phyloP scores from a whole-genome alignment of 805 yeast species.

The Yamadazyma scolyti region DNA sequence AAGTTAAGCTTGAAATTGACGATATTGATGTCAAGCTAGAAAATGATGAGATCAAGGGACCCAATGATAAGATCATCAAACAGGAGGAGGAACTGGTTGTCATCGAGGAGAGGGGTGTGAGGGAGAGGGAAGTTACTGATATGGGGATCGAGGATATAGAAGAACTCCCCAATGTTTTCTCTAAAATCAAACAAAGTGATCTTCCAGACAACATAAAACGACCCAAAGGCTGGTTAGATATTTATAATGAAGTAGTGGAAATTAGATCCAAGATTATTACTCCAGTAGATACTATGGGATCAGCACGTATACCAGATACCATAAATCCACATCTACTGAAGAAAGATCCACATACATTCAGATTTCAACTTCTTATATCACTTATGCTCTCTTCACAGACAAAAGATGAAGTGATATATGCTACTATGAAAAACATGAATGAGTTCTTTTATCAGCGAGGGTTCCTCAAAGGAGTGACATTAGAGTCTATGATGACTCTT shows the following conservation, averaged over 20 bases:
- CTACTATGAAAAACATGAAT: slow-evolving; percentile 65
- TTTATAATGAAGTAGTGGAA: slow-evolving; percentile 56
- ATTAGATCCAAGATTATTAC: slow-evolving; percentile 69
- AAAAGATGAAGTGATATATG: slow-evolving; percentile 79
- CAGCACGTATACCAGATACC: slow-evolving; percentile 55
- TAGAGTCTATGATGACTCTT: slow-evolving; percentile 49
- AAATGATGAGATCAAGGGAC: too few species aligned
- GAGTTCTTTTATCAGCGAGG: slow-evolving; percentile 36
- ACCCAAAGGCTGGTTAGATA: slow-evolving; percentile 49
- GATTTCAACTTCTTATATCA: slow-evolving; percentile 76
- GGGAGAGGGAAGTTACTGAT: background rate
- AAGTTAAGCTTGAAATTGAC: too few species aligned
- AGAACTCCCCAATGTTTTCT: slow-evolving; percentile 6
- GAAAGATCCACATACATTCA: slow-evolving; percentile 35
- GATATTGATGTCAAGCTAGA: too few species aligned
- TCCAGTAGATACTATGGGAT: slow-evolving; percentile 89
- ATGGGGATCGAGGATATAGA: slow-evolving; percentile 4
- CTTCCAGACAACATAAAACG: slow-evolving; percentile 4
- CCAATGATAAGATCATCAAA: too few species aligned
- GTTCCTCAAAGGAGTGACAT: slow-evolving; percentile 49
- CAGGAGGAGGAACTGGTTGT: background rate
- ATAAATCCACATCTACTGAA: slow-evolving; percentile 32
- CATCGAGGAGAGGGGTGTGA: background rate
- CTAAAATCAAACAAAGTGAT: slow-evolving; percentile 2
- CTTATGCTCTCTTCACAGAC: slow-evolving; percentile 90